Evolutionary conservation across 2,329 filamentous ascomycete genomes (phyloP), one percentile per base, ranked within the genome.

Genomic region (Metarhizium sp.): DNA sequence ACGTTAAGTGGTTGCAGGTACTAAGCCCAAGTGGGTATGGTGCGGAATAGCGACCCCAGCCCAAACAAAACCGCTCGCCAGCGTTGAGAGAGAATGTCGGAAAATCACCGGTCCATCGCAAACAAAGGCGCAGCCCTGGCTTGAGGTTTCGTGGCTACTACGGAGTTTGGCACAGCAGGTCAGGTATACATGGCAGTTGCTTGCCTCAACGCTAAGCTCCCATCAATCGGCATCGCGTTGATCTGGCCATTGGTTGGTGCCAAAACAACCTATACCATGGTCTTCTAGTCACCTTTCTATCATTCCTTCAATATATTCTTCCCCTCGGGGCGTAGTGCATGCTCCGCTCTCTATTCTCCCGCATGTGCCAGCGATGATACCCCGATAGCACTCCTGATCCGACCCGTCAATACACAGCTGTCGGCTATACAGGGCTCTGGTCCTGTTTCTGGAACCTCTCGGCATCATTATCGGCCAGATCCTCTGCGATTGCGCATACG

Each of bases 361-460:
- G 51, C 47, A 50, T 43, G 45, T 55, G 48, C 50, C 55, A 75
- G 75, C 71, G 69, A 79, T 79, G 76, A 75, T 77, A 75, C 71
- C 73, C 67, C 71, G 71, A 69, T 78, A 78, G 71, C 66, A 51
- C 57, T 56, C 59, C 57, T 54, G 49, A 57, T 54, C 47, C 55
- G 54, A 58, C 58, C 71, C 64, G 64, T 69, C 70, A 64, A 71
- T 62, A 62, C 55, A 66, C 55, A 66, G 67, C 67, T 67, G 59
- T 66, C 60, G 63, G 67, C 67, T 69, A 62, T 64, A 59, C 50
- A 54, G 50, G 54, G 54, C 57, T 52, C 40, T 52, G 36, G 48
- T 36, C 32, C 52, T 38, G 48, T 20, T n/a, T 30, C 43, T 25
- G 42, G 50, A 43, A 16, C 25, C 29, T 56, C 50, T 51, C 48